Base-by-base conservation (phyloP, 129 eudicot species). In the Chrysanthemum seticuspe region DNA sequence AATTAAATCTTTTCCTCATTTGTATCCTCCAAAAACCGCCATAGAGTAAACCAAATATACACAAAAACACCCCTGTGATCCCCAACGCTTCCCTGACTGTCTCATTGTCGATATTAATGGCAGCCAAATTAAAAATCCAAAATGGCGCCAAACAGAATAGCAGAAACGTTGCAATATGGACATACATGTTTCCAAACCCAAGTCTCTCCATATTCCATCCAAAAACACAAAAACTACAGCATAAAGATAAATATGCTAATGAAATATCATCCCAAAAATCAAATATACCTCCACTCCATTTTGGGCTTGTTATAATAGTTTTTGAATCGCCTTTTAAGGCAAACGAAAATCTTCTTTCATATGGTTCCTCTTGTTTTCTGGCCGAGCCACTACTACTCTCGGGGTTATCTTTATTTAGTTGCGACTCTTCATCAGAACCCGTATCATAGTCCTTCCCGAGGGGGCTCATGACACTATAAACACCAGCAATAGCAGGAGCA, bases 11-110 rank as follows among this genome's bases (percentile, higher is more conserved):
- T 72, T 90, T 94, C 54, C 97, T 86, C 98, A 94, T 90, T 79
- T 85, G 97, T 80, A 94, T 94, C 80, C 97, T 94, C 98, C 98
- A 94, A 78, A 90, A 94, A 0, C 98, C 97, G 56, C 98, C 98
- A 57, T 94, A 94, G 31, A 94, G 91, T 68, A 94, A 83, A 54
- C 98, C 98, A 63, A 94, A 87, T 12, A 88, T 61, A 54, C 97
- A 94, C 13, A 94, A 89, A 70, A 90, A 82, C 71, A 90, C 74
- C 34, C 98, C 98, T 0, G 87, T 78, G 64, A 94, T 11, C 65
- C 96, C 97, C n/a, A 94, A 68, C 7, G 81, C 85, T 78, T 83
- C 93, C 74, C 97, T 76, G 3, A 79, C 89, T 2, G 80, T 54
- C 82, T 94, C 97, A 10, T 88, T 71, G 67, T 94, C 83, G 12